A percentile compares a stretch with the other conserved stretches of the same genome.
These are phyloP conservation scores for Mucor piriformis DNA, from an alignment of 371 early-diverging fungal species.

Conservation along the genomic window DNA sequence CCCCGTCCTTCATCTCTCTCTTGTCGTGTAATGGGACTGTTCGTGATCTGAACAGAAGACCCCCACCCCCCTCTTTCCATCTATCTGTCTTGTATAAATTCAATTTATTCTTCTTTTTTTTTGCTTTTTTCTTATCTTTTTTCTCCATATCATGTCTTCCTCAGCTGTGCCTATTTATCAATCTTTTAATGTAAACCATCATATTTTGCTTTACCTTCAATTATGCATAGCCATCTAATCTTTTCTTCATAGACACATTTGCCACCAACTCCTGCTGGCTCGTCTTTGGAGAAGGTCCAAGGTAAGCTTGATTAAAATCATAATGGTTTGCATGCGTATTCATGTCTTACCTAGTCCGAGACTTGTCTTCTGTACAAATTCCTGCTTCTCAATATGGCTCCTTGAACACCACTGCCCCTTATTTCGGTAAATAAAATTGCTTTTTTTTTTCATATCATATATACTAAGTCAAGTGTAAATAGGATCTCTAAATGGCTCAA, in stretches of 20 bases:
- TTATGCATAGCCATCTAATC: background rate
- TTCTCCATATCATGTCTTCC: background rate
- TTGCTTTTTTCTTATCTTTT: background rate
- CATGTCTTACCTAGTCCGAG: slow-evolving; percentile 11
- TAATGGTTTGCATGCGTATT: too few relatives aligned
- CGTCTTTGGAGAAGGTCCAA: background rate
- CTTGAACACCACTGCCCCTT: slow-evolving; percentile 1
- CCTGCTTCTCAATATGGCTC: slow-evolving; percentile 4
- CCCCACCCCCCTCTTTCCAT: background rate
- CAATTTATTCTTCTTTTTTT: background rate
- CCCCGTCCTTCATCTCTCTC: background rate
- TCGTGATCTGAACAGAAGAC: too few relatives aligned
- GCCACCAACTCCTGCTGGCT: slow-evolving; percentile 7
- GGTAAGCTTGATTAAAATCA: too few relatives aligned
- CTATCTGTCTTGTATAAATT: background rate
- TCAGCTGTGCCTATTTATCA: slow-evolving; percentile 5
- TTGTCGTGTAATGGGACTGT: slow-evolving; percentile 1
- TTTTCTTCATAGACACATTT: background rate
- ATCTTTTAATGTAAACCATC: background rate
- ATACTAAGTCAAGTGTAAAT: too few relatives aligned
- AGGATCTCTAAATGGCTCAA: background rate
- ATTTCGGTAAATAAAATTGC: slow-evolving; percentile 7
- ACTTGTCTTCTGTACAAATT: background rate
- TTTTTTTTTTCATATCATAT: too few relatives aligned
- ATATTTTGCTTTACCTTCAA: background rate